These are phyloP conservation scores for Raphanus sativus DNA, from an alignment of 345 rosid genomes.

Conservation along the genomic window DNA sequence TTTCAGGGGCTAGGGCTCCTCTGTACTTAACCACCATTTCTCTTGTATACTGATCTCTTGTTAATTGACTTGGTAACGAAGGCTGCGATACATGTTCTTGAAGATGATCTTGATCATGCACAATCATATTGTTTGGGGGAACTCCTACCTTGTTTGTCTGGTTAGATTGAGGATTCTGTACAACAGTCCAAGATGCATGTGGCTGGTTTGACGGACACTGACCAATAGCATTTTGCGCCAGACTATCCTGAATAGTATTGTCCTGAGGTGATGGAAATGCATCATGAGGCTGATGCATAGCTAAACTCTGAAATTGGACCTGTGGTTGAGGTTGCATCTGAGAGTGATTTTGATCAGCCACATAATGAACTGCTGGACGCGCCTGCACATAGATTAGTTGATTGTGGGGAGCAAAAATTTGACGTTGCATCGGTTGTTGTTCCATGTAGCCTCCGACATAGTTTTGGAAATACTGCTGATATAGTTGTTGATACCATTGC, in stretches of 20 bases:
- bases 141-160: not conserved
- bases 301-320: not conserved
- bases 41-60: not conserved
- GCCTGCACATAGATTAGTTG: not conserved
- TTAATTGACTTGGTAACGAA: not conserved
- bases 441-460: not conserved
- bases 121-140: not conserved
- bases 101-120: not conserved
- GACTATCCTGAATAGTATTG: not conserved
- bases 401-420: not conserved
- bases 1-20: not conserved
- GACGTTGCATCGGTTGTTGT: not conserved
- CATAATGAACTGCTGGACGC: not conserved
- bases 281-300: not conserved
- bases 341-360: not conserved
- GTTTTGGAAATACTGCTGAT: not conserved
- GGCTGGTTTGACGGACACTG: not conserved
- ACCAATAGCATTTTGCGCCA: not conserved
- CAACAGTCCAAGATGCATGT: not conserved
- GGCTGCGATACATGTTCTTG: not conserved
- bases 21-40: not conserved
- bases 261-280: not conserved
- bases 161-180: not conserved
- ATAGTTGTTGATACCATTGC: not conserved
- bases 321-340: slow-evolving; percentile 8